phyloP scores from a whole-genome alignment of 768 basidiomycete species.

The Amanita jacksonii region DNA sequence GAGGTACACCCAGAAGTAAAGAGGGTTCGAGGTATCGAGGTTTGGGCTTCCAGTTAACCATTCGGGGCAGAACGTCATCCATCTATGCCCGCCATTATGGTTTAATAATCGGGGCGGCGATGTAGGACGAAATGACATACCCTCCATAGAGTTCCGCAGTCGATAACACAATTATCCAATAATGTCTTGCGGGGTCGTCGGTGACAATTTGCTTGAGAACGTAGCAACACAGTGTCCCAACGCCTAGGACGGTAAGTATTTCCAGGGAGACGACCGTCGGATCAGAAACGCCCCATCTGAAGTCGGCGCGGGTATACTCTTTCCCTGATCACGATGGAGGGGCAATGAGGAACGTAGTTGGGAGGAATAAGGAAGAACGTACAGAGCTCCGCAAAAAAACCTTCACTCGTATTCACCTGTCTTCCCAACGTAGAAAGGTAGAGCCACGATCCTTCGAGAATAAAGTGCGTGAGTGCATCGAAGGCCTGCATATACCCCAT shows the following conservation, averaged over 20 bases:
- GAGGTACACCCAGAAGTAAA: slow-evolving; percentile 77
- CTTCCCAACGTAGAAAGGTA: slow-evolving; percentile 69
- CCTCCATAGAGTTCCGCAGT: slow-evolving; percentile 76
- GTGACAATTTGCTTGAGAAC: slow-evolving; percentile 57
- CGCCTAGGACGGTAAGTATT: slow-evolving; percentile 72
- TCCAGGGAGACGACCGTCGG: slow-evolving; percentile 77
- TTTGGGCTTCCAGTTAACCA: slow-evolving; percentile 72
- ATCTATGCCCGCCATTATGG: slow-evolving; percentile 26
- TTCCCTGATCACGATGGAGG: slow-evolving; percentile 51
- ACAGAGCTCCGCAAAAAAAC: slow-evolving; percentile 71
- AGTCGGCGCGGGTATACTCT: slow-evolving; percentile 74
- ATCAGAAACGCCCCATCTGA: slow-evolving; percentile 74
- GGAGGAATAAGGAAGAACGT: slow-evolving; percentile 20
- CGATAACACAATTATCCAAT: slow-evolving; percentile 73
- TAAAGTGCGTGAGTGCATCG: slow-evolving; percentile 73
- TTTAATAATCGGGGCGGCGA: no score
- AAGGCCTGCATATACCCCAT: slow-evolving; percentile 68
- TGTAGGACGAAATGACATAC: slow-evolving; percentile 22
- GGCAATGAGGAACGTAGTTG: background rate
- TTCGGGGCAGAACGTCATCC: slow-evolving; percentile 88
- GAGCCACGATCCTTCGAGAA: slow-evolving; percentile 73
- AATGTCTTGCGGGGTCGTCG: slow-evolving; percentile 58
- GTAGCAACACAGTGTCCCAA: slow-evolving; percentile 65
- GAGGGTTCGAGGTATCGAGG: slow-evolving; percentile 57
- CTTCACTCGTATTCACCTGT: slow-evolving; percentile 57